Conservation (phyloP, 129 eudicot genomes). For the Artemisia argyi region DNA sequence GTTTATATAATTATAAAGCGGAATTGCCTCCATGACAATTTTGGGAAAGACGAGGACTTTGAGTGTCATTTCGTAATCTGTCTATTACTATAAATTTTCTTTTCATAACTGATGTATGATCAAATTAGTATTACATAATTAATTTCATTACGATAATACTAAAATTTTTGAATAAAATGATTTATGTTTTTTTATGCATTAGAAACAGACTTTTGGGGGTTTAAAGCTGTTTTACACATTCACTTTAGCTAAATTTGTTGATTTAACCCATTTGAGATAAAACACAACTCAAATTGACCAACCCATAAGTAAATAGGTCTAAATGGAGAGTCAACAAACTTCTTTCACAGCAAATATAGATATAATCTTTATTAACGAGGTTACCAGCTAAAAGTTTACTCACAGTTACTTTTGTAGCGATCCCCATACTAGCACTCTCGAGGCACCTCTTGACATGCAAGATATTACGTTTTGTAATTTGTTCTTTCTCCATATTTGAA, state of each 20-base stretch:
- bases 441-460: background rate
- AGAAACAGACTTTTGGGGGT: background rate
- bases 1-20: background rate
- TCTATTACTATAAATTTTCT: too few species aligned
- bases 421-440: conserved; percentile 3
- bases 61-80: too few species aligned
- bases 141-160: too few species aligned
- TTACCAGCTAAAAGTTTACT: conserved; percentile 1
- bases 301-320: background rate
- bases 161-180: too few species aligned
- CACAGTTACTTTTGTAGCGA: conserved; percentile 10
- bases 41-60: too few species aligned
- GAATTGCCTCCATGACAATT: too few species aligned
- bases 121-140: too few species aligned
- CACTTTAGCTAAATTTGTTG: background rate
- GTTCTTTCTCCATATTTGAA: conserved; percentile 7
- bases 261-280: background rate
- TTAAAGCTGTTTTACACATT: background rate
- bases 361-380: background rate
- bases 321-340: background rate
- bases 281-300: background rate
- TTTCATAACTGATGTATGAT: too few species aligned
- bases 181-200: background rate
- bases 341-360: background rate
- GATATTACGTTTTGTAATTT: conserved; percentile 5